phyloP scores from a whole-genome alignment of 208 protist genomes.

The Leishmania lainsoni region DNA sequence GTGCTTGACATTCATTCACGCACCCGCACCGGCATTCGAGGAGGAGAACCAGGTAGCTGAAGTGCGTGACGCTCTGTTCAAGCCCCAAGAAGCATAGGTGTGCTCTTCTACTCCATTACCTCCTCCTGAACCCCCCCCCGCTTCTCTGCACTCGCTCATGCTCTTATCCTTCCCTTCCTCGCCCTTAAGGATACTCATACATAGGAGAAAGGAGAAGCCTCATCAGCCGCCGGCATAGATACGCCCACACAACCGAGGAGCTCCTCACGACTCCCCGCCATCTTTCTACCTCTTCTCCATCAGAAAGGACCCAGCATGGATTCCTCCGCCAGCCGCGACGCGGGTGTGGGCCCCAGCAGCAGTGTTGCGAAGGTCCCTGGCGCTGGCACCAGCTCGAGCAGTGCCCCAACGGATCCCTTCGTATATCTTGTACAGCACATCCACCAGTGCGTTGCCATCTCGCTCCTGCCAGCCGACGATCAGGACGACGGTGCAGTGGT shows the following conservation, averaged over 20 bases:
- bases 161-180: too few relatives aligned
- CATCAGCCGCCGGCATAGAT: background rate
- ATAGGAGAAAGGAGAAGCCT: background rate
- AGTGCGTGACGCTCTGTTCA: background rate
- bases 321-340: background rate
- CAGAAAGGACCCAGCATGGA: background rate
- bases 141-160: background rate
- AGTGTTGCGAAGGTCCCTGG: background rate
- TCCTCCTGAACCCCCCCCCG: background rate
- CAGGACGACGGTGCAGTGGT: conserved; percentile 11
- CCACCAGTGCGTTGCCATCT: conserved; percentile 30
- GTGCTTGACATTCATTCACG: conserved; percentile 3
- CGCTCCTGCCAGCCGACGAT: conserved; percentile 20
- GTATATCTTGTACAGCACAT: conserved; percentile 51
- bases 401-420: conserved; percentile 44
- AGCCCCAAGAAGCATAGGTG: background rate
- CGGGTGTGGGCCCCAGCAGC: background rate
- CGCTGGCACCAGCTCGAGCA: background rate
- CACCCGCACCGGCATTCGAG: background rate
- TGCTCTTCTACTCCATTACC: background rate
- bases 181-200: background rate
- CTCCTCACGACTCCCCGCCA: background rate
- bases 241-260: background rate
- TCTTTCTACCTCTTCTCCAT: too few relatives aligned
- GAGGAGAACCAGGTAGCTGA: background rate